Evolutionary conservation across 2,329 filamentous ascomycete genomes (phyloP).

Genomic region (Lizonia empirigonia): DNA sequence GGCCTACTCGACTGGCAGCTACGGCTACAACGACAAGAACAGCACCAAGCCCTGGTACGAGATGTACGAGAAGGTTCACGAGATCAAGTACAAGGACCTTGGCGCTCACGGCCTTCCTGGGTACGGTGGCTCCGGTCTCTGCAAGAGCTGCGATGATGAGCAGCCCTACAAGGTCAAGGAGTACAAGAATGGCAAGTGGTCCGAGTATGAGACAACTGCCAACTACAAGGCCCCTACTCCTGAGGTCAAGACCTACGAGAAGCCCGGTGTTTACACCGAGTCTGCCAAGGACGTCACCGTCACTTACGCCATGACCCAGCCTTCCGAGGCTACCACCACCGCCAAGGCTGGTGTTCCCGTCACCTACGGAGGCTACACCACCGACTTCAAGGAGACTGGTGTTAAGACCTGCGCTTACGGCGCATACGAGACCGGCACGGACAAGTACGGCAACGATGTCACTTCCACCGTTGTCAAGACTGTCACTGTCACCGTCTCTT

Average conservation of each 20-base stretch:
- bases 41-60: slow-evolving; percentile 32
- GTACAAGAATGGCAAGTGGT: slow-evolving; percentile 41
- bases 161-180: slow-evolving; percentile 39
- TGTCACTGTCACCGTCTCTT: slow-evolving; percentile 30
- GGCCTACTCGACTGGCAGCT: slow-evolving; percentile 12
- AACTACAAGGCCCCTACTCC: slow-evolving; percentile 36
- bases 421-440: slow-evolving; percentile 30
- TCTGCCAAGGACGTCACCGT: slow-evolving; percentile 35
- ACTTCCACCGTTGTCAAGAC: slow-evolving; percentile 36
- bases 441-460: slow-evolving; percentile 13
- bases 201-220: slow-evolving; percentile 27
- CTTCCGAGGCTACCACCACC: slow-evolving; percentile 32
- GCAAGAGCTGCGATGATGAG: slow-evolving; percentile 26
- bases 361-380: slow-evolving; percentile 36
- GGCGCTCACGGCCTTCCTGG: slow-evolving; percentile 36
- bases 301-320: slow-evolving; percentile 24
- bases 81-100: slow-evolving; percentile 36
- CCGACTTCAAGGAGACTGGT: slow-evolving; percentile 29
- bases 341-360: slow-evolving; percentile 28
- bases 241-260: slow-evolving; percentile 34
- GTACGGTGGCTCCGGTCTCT: slow-evolving; percentile 39
- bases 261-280: slow-evolving; percentile 39
- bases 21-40: slow-evolving; percentile 17
- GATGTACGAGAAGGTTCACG: slow-evolving; percentile 39
- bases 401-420: slow-evolving; percentile 34